Evolutionary conservation across 495 filamentous ascomycete genomes (phyloP).

Genomic region (Tuber melanosporum): DNA sequence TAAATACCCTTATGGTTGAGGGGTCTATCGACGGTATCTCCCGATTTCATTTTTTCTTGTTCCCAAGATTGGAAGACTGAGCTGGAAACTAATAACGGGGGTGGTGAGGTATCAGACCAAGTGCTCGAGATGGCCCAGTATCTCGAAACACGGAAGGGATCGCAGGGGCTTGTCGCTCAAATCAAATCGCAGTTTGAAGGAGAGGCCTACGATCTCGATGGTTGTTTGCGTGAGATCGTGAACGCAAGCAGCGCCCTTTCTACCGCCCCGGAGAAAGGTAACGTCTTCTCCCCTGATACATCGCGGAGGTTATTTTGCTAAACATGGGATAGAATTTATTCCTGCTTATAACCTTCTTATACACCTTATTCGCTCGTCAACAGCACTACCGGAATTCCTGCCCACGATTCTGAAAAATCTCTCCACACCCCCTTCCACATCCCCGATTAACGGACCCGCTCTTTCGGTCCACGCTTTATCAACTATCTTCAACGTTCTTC

Average conservation of each 20-base stretch:
- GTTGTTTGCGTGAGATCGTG: constrained; percentile 70
- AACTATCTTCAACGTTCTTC: constrained; percentile 93
- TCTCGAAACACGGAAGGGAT: constrained; percentile 34
- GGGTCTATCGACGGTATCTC: constrained; percentile 40
- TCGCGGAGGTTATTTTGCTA: not conserved
- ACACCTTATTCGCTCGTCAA: constrained; percentile 79
- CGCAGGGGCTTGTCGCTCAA: constrained; percentile 16
- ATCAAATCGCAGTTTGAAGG: constrained; percentile 46
- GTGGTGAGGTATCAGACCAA: constrained; percentile 32
- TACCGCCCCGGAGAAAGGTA: constrained; percentile 78
- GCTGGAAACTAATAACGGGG: constrained; percentile 19
- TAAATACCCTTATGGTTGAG: constrained; percentile 42
- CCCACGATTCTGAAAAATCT: constrained; percentile 80
- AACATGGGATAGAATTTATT: constrained; percentile 61
- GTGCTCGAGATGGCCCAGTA: constrained; percentile 42
- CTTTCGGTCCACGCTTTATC: constrained; percentile 81
- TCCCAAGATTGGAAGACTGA: not conserved
- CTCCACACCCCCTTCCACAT: constrained; percentile 74
- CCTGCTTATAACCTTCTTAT: constrained; percentile 93
- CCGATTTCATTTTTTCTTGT: constrained; percentile 1
- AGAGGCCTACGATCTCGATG: constrained; percentile 45
- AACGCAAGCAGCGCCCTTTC: constrained; percentile 65
- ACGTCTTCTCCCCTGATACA: constrained; percentile 6
- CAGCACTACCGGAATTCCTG: constrained; percentile 75
- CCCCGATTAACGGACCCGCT: constrained; percentile 72